Base-by-base conservation (phyloP, 352 stramenopile genomes). In the Globisporangium nunn region DNA sequence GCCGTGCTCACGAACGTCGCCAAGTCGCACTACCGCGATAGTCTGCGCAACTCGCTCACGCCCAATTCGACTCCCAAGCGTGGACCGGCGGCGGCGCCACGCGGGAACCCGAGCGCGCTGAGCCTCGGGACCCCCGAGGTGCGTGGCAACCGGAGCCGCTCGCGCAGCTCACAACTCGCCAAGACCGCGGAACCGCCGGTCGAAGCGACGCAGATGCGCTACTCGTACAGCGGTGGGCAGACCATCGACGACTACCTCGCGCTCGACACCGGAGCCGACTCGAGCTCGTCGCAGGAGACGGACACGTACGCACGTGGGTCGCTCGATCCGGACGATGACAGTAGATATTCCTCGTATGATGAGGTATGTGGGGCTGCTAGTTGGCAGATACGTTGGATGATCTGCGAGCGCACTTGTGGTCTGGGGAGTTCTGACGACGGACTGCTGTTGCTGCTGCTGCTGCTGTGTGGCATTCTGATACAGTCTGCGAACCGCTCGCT, bases 21-120 rank as follows among this genome's bases (percentile, higher is more conserved):
- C 63, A 91, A 91, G 58, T 87, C 76, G 28, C 78, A 89, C 68
- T 91, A 89, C 56, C 72, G 78, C n/a, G 78, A 91, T 54, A 84
- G 58, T 59, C 58, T 86, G 48, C 72, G 78, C 44, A 68, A 62
- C 49, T 83, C 77, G 5, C 66, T 87, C 15, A 88, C 78, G 14
- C 74, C 77, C 0, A 80, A 64, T 7, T 72, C 60, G 35, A 80
- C 74, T 28, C 75, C 78, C 0, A 85, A 82, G 57, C 74, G 75
- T 28, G 58, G 58, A 8, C 50, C 51, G 14, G n/a, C 37, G 15
- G 52, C 18, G 4, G 45, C 50, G 8, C 23, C 23, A 23, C 47
- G 44, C n/a, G 53, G 64, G 33, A 61, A 65, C 23, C 67, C 54
- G 29, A 63, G 52, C 40, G 43, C 50, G 14, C 54, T 62, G 14